Conservation (phyloP, 108 stramenopile genomes). For the Cyclotella kingstonii region DNA sequence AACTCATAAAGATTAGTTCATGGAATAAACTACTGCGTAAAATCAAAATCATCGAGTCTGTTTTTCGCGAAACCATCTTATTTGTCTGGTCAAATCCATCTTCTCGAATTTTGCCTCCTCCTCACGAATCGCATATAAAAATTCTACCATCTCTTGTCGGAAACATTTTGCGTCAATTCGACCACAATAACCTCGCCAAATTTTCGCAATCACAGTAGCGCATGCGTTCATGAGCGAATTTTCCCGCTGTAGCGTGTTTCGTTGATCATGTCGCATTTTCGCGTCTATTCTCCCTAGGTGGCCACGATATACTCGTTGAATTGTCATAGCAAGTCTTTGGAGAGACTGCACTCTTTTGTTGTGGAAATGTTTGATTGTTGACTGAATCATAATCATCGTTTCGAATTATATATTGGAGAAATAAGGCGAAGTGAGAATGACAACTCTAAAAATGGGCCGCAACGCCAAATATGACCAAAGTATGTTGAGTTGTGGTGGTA, state of each 20-base stretch:
- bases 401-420: not conserved
- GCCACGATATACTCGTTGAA: slow-evolving; percentile 34
- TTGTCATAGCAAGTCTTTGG: slow-evolving; percentile 14
- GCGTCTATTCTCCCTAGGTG: slow-evolving; percentile 27
- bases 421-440: not conserved
- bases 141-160: slow-evolving; percentile 33
- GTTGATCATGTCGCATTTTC: not conserved
- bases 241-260: not conserved
- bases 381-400: slow-evolving; percentile 2
- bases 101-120: slow-evolving; percentile 30
- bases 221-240: slow-evolving; percentile 18
- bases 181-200: slow-evolving; percentile 41
- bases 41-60: not conserved
- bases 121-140: slow-evolving; percentile 25
- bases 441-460: not conserved
- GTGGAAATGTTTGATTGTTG: slow-evolving; percentile 3
- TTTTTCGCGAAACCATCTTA: not conserved
- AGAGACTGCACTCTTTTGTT: slow-evolving; percentile 13
- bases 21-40: not conserved
- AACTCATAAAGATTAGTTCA: too few relatives aligned
- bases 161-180: slow-evolving; percentile 24
- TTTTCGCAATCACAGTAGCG: slow-evolving; percentile 25
- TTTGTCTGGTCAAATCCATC: slow-evolving; percentile 8
- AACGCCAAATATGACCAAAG: too few relatives aligned
- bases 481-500: too few relatives aligned